These are phyloP conservation scores for Chlamydomonas schloesseri DNA, from an alignment of 139 green algal species.

Conservation along the genomic window DNA sequence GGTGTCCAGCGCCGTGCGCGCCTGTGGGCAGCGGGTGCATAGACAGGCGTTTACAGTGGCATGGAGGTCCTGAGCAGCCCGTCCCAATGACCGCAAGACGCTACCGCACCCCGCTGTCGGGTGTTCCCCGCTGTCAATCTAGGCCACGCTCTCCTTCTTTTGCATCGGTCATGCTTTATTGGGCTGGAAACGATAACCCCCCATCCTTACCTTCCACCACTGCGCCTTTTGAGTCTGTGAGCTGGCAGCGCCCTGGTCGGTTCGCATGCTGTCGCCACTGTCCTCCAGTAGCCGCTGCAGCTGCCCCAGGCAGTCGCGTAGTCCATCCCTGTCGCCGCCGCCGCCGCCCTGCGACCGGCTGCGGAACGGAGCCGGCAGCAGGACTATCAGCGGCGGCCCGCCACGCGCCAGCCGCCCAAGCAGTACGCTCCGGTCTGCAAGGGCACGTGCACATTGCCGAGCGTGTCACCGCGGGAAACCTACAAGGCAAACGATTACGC, in stretches of 20 bases:
- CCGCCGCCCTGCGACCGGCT: neutral
- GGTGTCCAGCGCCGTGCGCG: slow-evolving; percentile 70
- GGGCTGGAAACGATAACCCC: too few species aligned
- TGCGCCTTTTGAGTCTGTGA: slow-evolving; percentile 41
- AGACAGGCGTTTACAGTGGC: too few species aligned
- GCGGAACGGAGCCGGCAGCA: neutral
- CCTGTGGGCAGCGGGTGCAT: slow-evolving; percentile 17
- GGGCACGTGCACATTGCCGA: too few species aligned
- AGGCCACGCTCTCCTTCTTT: too few species aligned
- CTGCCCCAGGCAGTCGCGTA: slow-evolving; percentile 42
- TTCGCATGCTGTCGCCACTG: slow-evolving; percentile 71
- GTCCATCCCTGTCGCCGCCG: neutral
- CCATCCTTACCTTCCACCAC: slow-evolving; percentile 67
- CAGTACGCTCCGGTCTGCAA: slow-evolving; percentile 13
- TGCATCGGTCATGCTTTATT: too few species aligned
- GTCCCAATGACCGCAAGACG: too few species aligned
- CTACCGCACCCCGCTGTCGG: too few species aligned
- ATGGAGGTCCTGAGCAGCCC: too few species aligned
- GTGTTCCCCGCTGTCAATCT: too few species aligned
- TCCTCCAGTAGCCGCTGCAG: slow-evolving; percentile 66
- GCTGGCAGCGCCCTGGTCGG: slow-evolving; percentile 31
- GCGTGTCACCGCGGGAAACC: too few species aligned
- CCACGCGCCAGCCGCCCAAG: slow-evolving; percentile 24
- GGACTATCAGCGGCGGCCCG: slow-evolving; percentile 47
- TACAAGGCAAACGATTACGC: too few species aligned